phyloP scores from a whole-genome alignment of 352 stramenopile species.

The Phytophthora uliginosa region DNA sequence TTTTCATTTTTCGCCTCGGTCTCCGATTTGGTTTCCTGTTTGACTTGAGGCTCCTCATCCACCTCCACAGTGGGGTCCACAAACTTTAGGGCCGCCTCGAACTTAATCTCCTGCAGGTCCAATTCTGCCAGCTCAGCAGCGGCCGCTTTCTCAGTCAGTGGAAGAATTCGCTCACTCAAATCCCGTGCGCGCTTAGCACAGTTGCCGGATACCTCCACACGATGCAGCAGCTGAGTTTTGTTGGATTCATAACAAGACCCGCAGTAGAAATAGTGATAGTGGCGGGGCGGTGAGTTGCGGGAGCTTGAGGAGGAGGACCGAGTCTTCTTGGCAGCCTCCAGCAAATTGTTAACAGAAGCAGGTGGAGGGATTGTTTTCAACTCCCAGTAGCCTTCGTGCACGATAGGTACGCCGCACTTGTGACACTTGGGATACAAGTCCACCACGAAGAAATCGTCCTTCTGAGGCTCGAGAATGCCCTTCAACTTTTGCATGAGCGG shows the following conservation, averaged over 20 bases:
- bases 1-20: slow-evolving; percentile 22
- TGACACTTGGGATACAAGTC: slow-evolving; percentile 93
- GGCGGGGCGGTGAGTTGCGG: slow-evolving; percentile 72
- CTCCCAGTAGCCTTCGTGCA: slow-evolving; percentile 89
- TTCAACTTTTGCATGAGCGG: slow-evolving; percentile 99
- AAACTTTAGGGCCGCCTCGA: slow-evolving; percentile 62
- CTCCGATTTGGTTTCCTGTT: slow-evolving; percentile 19
- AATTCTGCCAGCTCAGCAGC: slow-evolving; percentile 70
- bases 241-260: slow-evolving; percentile 71
- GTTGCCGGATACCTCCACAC: slow-evolving; percentile 73
- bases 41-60: slow-evolving; percentile 28
- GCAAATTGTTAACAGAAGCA: slow-evolving; percentile 76
- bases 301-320: slow-evolving; percentile 72
- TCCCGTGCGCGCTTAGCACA: slow-evolving; percentile 77
- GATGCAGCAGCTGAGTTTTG: slow-evolving; percentile 82
- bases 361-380: slow-evolving; percentile 76
- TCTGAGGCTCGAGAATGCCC: slow-evolving; percentile 98
- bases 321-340: slow-evolving; percentile 85
- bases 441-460: slow-evolving; percentile 99
- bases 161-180: slow-evolving; percentile 68
- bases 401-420: slow-evolving; percentile 89
- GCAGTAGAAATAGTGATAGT: slow-evolving; percentile 91
- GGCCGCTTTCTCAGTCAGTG: slow-evolving; percentile 69
- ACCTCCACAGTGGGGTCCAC: slow-evolving; percentile 52
- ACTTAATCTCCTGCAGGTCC: slow-evolving; percentile 90